phyloP scores from a whole-genome alignment of 2,329 filamentous ascomycete species.

The Exophiala spinifera region DNA sequence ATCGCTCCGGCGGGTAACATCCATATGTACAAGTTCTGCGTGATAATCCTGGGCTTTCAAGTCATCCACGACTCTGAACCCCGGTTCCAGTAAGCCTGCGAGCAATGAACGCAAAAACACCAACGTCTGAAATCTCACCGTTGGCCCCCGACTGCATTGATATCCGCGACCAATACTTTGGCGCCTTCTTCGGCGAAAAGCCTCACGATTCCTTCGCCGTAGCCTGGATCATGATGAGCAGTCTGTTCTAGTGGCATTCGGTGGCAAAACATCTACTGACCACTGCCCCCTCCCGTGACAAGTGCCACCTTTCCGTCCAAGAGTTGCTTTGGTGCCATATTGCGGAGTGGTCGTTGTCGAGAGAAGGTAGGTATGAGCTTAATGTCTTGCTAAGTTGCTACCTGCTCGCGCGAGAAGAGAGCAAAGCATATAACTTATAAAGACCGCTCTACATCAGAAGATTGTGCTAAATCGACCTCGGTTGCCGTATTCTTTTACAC shows the following conservation, averaged over 20 bases:
- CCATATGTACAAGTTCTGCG: slow-evolving; percentile 4
- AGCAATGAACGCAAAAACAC: too few relatives aligned
- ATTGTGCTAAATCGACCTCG: too few relatives aligned
- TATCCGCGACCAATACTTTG: slow-evolving; percentile 34
- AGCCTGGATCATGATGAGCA: neutral
- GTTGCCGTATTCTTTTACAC: too few relatives aligned
- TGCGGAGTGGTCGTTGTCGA: too few relatives aligned
- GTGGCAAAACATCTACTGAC: neutral
- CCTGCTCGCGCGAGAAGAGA: too few relatives aligned
- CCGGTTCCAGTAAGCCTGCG: too few relatives aligned
- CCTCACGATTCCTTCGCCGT: slow-evolving; percentile 39
- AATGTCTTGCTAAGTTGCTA: too few relatives aligned
- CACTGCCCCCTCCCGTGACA: neutral
- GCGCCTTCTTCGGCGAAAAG: slow-evolving; percentile 37
- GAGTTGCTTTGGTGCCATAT: neutral
- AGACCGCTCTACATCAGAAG: too few relatives aligned
- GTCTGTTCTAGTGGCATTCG: neutral
- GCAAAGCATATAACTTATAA: too few relatives aligned
- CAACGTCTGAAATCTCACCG: neutral
- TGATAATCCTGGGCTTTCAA: neutral
- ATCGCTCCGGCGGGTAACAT: slow-evolving; percentile 13
- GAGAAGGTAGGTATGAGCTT: too few relatives aligned
- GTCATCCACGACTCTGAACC: neutral
- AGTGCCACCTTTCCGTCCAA: neutral
- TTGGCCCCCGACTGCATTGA: slow-evolving; percentile 3